Base-by-base conservation (phyloP, 176 grass and related monocot genomes). In the Oryza punctata region DNA sequence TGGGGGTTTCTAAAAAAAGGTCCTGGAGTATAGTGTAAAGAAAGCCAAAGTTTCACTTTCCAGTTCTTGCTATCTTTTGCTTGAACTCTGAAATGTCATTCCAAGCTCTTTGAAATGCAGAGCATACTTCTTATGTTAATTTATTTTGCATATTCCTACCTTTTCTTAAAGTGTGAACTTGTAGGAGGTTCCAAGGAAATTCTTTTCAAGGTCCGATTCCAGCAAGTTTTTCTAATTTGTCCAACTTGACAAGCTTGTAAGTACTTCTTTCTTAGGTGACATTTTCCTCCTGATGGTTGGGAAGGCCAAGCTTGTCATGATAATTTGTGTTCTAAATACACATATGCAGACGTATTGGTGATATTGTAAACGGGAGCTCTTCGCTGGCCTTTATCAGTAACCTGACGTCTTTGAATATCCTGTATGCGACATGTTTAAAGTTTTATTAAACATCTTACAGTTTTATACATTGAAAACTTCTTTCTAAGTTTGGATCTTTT, bases 301-400 rank as follows among this genome's bases (percentile, higher is more conserved):
- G 25, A 67, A 49, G 41, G 38, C n/a, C 69, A 64, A 46, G 11
- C 54, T 82, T 82, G 69, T 63, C 19, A 63, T 33, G 18, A 1
- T 46, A 82, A 73, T 1, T 82, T 57, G 24, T 73, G 21, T 63
- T 1, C 43, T 65, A 32, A 43, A 76, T 8, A 75, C 23, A 1
- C 63, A 43, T 81, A 47, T 82, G 61, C 77, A 94, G 93, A 65
- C 83, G 75, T 9, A 83, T 92, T 18, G 90, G 93, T 12, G 93
- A 95, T 76, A 86, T 95, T 52, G 47, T 67, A 75, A 90, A 88
- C n/a, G 87, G 90, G 14, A 88, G 64, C 74, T 90, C 85, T 86
- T 86, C 75, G 2, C 72, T 95, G 75, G 72, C 21, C 66, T 95
- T 92, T 61, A 12, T 95, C 37, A 52, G 71, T 77, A 92, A 91